These are phyloP conservation scores for Pythium folliculosum DNA, from an alignment of 352 stramenopile genomes.

Conservation along the genomic window DNA sequence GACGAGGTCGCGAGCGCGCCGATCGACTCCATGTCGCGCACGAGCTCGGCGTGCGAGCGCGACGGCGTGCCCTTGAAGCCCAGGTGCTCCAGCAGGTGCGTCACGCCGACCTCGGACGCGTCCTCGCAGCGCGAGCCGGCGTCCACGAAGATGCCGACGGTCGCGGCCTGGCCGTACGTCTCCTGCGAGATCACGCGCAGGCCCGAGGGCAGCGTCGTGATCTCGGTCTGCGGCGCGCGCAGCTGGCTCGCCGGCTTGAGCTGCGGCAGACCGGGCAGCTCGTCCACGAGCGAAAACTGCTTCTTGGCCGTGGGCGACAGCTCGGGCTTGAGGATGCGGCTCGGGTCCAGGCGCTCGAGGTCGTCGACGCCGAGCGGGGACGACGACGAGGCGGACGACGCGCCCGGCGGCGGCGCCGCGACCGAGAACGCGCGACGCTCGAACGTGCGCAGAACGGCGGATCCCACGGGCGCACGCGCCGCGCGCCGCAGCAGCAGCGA, in stretches of 20 bases:
- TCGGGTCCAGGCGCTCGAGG: conserved; percentile 34
- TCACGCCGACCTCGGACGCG: conserved; percentile 81
- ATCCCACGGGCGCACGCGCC: not conserved
- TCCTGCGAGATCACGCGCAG: conserved; percentile 97
- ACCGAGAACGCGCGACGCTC: conserved; percentile 46
- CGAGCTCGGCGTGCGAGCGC: conserved; percentile 81
- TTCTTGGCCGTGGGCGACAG: conserved; percentile 34
- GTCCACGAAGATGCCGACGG: conserved; percentile 94
- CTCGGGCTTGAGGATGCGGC: conserved; percentile 62
- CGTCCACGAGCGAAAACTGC: conserved; percentile 61
- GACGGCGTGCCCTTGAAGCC: conserved; percentile 94
- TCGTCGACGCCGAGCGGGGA: not conserved
- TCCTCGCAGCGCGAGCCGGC: conserved; percentile 88
- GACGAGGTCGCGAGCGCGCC: conserved; percentile 92
- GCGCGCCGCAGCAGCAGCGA: conserved; percentile 7
- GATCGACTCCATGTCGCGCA: conserved; percentile 92
- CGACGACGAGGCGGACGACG: too few species aligned
- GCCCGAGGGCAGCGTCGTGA: conserved; percentile 93
- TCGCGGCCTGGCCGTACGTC: conserved; percentile 94
- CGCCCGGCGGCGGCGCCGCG: conserved; percentile 13
- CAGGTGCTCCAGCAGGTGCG: conserved; percentile 94
- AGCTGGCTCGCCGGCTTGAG: conserved; percentile 86
- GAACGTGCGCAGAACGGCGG: not conserved
- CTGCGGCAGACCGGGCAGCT: conserved; percentile 67
- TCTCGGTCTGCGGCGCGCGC: conserved; percentile 86